These are phyloP conservation scores for Mucor sp. DNA, from an alignment of 371 early-diverging fungal species.

Conservation along the genomic window DNA sequence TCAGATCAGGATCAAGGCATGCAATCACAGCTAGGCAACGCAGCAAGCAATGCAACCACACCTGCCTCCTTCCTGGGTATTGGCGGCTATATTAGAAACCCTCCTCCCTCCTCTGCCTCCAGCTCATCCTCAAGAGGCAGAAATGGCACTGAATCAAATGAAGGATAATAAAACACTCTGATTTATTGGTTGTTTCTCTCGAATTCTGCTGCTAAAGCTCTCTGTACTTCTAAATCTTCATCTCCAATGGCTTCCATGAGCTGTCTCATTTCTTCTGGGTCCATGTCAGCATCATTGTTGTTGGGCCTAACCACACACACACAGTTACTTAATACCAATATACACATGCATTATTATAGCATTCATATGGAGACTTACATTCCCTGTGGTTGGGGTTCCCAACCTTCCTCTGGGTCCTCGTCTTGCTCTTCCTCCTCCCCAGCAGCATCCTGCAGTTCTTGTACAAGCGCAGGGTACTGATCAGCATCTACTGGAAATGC, in stretches of 20 bases:
- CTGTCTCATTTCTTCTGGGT: conserved; percentile 20
- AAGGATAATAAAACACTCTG: conserved; percentile 12
- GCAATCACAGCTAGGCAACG: conserved; percentile 18
- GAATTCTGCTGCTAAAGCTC: conserved; percentile 28
- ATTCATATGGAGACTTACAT: conserved; percentile 5
- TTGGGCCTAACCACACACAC: background rate
- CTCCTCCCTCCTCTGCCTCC: conserved; percentile 14
- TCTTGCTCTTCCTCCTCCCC: background rate
- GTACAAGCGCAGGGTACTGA: conserved; percentile 10
- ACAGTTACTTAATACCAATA: background rate
- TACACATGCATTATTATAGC: background rate
- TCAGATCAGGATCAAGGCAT: conserved; percentile 25
- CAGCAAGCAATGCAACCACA: conserved; percentile 9
- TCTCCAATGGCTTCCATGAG: conserved; percentile 25
- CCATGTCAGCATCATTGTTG: background rate
- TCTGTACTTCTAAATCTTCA: conserved; percentile 34
- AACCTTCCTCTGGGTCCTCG: background rate
- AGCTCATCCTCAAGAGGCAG: conserved; percentile 12
- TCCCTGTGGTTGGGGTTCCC: conserved; percentile 1
- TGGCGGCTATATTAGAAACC: conserved; percentile 4
- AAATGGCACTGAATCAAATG: conserved; percentile 20
- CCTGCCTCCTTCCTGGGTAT: conserved; percentile 5
- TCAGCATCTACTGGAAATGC: conserved; percentile 38
- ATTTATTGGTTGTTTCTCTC: conserved; percentile 16
- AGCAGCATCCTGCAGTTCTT: background rate